Base-by-base conservation (phyloP, 305 asterid species). In the Galium porrigens region DNA sequence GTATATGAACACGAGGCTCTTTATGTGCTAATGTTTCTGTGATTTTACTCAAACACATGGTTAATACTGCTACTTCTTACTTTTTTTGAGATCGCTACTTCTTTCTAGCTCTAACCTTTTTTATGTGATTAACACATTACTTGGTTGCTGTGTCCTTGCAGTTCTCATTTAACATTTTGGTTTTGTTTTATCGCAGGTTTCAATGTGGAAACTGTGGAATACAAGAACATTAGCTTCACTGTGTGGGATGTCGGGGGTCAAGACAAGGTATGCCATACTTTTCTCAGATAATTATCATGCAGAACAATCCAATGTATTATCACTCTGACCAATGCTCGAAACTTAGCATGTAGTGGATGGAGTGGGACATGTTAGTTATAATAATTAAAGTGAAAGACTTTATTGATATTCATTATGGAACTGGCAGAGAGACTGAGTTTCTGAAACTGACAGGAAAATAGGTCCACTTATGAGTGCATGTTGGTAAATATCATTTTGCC, bases 171-270 rank as follows among this genome's bases (percentile, higher is more conserved):
- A 65, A 34, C 5, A 5, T 9, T 8, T 36, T 33, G 29, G 49
- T 6, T 25, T 46, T 59, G 46, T 32, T 44, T 3, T 25, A 42
- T 36, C 56, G 57, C 76, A 79, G 83, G 83, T 27, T 79, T 79
- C 69, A 79, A 79, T 73, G 83, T 79, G 56, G 83, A 79, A 64
- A 79, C 79, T 48, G 83, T 79, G 65, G 80, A 79, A 55, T 79
- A 79, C 57, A 79, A 79, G 77, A 79, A 79, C 66, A 77, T 79
- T 54, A 74, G 79, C 75, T 79, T 79, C 72, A 79, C 83, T 58
- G 83, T 79, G 33, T 79, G 83, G 83, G 83, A 79, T 39, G 83
- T 79, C 53, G 83, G 83, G 32, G 83, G 83, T 57, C 83, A 79
- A 69, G 83, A 79, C 72, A 72, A 72, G 76, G 76, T 72, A 55